phyloP scores from a whole-genome alignment of 139 green algal genomes.

The Volvox africanus region DNA sequence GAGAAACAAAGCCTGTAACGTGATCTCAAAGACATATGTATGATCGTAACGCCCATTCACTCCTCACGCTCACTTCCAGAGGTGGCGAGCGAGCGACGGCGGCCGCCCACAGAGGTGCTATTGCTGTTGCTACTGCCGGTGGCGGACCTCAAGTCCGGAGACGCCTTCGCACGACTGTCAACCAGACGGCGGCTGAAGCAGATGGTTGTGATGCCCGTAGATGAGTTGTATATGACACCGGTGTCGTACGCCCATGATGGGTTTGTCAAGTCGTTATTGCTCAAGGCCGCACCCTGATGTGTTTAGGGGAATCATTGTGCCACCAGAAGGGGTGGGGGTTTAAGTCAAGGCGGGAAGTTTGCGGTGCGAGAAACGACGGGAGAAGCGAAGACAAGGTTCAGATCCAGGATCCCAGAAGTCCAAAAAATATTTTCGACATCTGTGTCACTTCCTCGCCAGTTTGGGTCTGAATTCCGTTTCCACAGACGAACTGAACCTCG shows the following conservation, averaged over 20 bases:
- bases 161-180: not conserved
- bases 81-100: no score
- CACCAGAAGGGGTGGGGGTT: no score
- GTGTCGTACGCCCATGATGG: slow-evolving; percentile 23
- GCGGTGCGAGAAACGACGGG: no score
- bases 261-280: not conserved
- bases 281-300: not conserved
- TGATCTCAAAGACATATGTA: not conserved
- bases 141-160: not conserved
- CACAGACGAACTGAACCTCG: no score
- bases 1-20: not conserved
- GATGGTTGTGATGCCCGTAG: not conserved
- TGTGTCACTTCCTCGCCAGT: no score
- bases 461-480: no score
- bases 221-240: not conserved
- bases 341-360: no score
- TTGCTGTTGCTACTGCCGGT: not conserved
- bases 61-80: no score
- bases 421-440: no score
- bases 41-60: no score
- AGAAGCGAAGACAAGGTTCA: no score
- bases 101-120: not conserved
- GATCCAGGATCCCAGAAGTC: no score
- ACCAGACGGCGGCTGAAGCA: slow-evolving; percentile 42
- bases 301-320: not conserved